Percentiles rank a stretch among this genome's conserved stretches.
Conservation (phyloP, 2,329 filamentous ascomycete genomes). For the Neonectria ditissima region DNA sequence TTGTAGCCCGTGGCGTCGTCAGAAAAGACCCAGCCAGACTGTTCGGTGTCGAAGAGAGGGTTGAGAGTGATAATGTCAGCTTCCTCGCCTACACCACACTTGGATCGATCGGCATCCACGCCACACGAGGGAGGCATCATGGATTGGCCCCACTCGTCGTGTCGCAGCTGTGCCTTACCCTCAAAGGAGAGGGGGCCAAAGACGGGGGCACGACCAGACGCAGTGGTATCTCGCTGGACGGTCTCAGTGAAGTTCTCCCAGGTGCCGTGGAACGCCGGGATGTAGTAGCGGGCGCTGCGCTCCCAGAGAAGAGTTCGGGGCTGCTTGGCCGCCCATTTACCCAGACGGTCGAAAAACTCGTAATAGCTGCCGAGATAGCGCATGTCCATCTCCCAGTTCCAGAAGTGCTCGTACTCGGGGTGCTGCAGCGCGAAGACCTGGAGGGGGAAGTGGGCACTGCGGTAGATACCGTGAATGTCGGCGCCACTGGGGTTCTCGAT, state of each 20-base stretch:
- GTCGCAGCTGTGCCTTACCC: constrained; percentile 59
- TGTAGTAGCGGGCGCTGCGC: constrained; percentile 80
- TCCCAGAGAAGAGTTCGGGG: constrained; percentile 82
- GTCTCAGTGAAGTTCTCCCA: constrained; percentile 79
- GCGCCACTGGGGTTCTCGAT: constrained; percentile 68
- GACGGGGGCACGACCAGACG: constrained; percentile 65
- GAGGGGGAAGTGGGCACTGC: constrained; percentile 71
- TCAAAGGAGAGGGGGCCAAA: constrained; percentile 74
- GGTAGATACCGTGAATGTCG: constrained; percentile 76
- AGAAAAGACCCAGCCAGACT: constrained; percentile 79
- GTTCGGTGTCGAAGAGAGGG: constrained; percentile 78
- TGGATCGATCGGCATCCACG: constrained; percentile 60
- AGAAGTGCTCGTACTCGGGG: constrained; percentile 74
- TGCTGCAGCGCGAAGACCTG: constrained; percentile 73
- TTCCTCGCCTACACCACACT: constrained; percentile 77
- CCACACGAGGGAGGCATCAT: constrained; percentile 68
- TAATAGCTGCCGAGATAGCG: constrained; percentile 75
- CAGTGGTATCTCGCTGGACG: constrained; percentile 71
- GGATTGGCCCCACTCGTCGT: constrained; percentile 65
- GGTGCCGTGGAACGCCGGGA: constrained; percentile 75
- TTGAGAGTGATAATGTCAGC: constrained; percentile 84
- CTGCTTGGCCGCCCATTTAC: constrained; percentile 75
- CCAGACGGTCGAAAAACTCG: constrained; percentile 77
- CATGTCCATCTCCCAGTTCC: constrained; percentile 80
- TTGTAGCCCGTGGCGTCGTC: constrained; percentile 78